These are phyloP conservation scores for Closterium sp. DNA, from an alignment of 139 green algal species.

Conservation along the genomic window DNA sequence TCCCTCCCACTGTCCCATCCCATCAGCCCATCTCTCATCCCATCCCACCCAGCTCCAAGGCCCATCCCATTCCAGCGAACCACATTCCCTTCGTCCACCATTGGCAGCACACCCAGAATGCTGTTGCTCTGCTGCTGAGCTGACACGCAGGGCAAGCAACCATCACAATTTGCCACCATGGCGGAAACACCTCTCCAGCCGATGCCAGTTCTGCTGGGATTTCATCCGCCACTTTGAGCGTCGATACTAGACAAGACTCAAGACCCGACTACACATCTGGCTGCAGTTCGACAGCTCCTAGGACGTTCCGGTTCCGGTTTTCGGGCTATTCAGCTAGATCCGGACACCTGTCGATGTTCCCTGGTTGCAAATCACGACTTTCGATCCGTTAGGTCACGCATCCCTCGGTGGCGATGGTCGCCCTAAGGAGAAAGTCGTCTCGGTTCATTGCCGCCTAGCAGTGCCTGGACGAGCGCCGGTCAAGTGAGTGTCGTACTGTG, in stretches of 20 bases:
- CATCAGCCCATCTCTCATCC: no score
- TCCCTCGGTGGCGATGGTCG: not conserved
- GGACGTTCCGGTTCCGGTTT: not conserved
- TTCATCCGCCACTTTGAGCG: not conserved
- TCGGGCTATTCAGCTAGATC: not conserved
- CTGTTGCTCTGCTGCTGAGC: no score
- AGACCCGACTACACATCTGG: no score
- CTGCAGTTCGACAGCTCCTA: not conserved
- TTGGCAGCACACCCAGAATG: no score
- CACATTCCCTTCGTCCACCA: no score
- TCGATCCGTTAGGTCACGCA: not conserved
- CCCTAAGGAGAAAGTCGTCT: not conserved
- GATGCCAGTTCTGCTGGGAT: not conserved
- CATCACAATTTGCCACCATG: not conserved
- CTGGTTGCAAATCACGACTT: not conserved
- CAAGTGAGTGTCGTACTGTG: not conserved
- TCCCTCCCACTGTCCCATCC: no score
- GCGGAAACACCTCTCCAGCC: not conserved
- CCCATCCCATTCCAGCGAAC: no score
- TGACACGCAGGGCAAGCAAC: not conserved
- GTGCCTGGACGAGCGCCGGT: not conserved
- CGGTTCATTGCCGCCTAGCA: not conserved
- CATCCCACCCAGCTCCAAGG: no score
- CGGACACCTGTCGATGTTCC: not conserved
- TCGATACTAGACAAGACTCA: no score